A percentile compares a stretch with the other conserved stretches of the same genome.
Evolutionary conservation across 768 basidiomycete genomes (phyloP).

Genomic region (Trametes gibbosa): DNA sequence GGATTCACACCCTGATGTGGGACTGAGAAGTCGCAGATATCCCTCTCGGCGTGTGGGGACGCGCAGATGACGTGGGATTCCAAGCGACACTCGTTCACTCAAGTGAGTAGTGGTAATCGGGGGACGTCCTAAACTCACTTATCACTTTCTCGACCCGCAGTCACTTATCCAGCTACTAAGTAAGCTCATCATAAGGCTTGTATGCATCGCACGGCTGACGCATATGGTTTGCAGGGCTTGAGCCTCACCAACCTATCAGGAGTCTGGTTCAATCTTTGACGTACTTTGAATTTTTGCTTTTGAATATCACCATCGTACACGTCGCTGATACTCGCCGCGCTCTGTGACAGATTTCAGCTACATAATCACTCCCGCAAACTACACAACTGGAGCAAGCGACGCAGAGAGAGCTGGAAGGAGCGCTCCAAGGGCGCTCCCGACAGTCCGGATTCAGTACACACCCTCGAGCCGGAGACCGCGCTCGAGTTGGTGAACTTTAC

Average conservation of each 20-base stretch:
- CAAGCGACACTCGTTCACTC: constrained; percentile 20
- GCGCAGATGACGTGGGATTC: constrained; percentile 24
- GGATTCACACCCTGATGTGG: no score
- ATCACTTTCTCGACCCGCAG: not conserved
- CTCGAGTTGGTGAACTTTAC: constrained; percentile 7
- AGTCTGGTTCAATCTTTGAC: not conserved
- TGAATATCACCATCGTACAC: not conserved
- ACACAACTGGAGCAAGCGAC: constrained; percentile 2
- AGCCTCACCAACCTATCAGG: constrained; percentile 9
- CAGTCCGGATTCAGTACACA: not conserved
- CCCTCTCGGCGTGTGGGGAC: no score
- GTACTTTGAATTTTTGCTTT: not conserved
- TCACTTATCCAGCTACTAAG: constrained; percentile 8
- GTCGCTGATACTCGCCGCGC: not conserved
- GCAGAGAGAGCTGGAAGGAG: constrained; percentile 4
- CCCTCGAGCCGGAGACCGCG: not conserved
- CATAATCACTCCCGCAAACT: constrained; percentile 8
- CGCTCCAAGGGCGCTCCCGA: not conserved
- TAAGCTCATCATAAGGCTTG: not conserved
- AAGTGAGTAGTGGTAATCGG: not conserved
- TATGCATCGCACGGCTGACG: not conserved
- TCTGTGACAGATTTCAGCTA: not conserved
- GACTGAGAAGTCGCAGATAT: no score
- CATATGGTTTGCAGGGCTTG: not conserved
- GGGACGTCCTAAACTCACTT: not conserved